Base-by-base conservation (phyloP, 495 filamentous ascomycete species). In the Talaromyces trachyspermus region DNA sequence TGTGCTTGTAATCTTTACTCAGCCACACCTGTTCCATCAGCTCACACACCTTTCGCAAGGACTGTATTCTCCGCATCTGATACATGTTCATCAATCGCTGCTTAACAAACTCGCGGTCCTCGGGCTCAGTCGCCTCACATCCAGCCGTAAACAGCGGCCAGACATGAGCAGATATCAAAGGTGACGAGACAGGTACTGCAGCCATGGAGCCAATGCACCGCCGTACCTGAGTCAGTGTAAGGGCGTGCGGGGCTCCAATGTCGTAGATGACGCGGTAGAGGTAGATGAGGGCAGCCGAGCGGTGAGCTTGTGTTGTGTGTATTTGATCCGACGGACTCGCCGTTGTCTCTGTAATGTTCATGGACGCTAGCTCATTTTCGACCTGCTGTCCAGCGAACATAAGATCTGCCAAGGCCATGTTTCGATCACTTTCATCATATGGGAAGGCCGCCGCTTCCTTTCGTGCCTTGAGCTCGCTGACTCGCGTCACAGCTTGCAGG, bases 141-240 rank as follows among this genome's bases (percentile, higher is more conserved):
- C 74, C 66, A 2, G 75, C 73, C 12, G 74, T 77, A 49, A 81
- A 83, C 7, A 83, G 61, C 11, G 79, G 79, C 79, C 79, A 83
- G 0, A 81, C 58, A 24, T 81, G 55, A 4, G 77, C 78, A 0
- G 73, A 64, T 77, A 81, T 79, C 79, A 14, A 63, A 56, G 27
- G 73, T 62, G 10, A 63, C 57, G 5, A 78, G 73, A 0, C 77
- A 78, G 10, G 66, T 62, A 0, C 68, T 66, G 54, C 78, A 81
- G 26, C 79, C 74, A 39, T 57, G 46, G 15, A 83, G 63, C 1
- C 74, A 62, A 5, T 66, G 53, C 48, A 69, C 71, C 0, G 69
- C 55, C 38, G 80, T 75, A 24, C 59, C 63, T 49, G 81, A 77
- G 11, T 81, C 74, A 10, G 63, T 55, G 9, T 61, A 42, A 41